Percentiles rank a stretch among this genome's conserved stretches.
These are phyloP conservation scores for Fusarium humuli DNA, from an alignment of 2,329 filamentous ascomycete genomes.

Conservation along the genomic window DNA sequence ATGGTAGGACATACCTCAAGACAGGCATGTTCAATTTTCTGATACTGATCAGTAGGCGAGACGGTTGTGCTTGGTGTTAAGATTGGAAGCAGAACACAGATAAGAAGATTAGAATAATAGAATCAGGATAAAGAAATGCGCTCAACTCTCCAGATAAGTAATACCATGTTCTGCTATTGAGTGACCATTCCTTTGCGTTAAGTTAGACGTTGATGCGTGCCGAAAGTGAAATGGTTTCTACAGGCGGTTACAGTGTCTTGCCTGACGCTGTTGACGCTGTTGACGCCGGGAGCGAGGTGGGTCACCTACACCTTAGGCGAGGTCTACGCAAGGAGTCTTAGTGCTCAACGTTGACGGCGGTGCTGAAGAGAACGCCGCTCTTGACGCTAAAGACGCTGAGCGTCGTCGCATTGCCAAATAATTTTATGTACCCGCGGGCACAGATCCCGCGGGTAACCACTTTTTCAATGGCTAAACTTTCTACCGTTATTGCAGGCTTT, in stretches of 20 bases:
- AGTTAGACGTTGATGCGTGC: background rate
- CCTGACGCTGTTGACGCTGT: background rate
- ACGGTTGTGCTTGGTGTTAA: no score
- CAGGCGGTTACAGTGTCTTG: background rate
- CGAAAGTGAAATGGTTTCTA: background rate
- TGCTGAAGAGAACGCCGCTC: background rate
- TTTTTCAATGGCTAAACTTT: background rate
- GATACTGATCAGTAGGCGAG: no score
- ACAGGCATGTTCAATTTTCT: no score
- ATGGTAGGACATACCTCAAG: no score
- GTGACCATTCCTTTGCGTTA: background rate
- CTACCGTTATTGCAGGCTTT: background rate
- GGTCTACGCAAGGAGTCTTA: background rate
- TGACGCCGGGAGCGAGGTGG: background rate
- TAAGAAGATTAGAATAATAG: no score
- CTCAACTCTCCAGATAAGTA: background rate
- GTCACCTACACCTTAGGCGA: background rate
- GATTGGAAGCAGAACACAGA: no score
- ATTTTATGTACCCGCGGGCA: background rate
- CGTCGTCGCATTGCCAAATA: background rate
- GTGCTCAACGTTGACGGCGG: background rate
- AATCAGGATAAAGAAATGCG: background rate
- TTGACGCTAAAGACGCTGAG: background rate
- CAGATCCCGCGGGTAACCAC: background rate
- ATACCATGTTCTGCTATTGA: rapidly evolving